phyloP scores from a whole-genome alignment of 768 basidiomycete species.

The Naganishia onofrii region DNA sequence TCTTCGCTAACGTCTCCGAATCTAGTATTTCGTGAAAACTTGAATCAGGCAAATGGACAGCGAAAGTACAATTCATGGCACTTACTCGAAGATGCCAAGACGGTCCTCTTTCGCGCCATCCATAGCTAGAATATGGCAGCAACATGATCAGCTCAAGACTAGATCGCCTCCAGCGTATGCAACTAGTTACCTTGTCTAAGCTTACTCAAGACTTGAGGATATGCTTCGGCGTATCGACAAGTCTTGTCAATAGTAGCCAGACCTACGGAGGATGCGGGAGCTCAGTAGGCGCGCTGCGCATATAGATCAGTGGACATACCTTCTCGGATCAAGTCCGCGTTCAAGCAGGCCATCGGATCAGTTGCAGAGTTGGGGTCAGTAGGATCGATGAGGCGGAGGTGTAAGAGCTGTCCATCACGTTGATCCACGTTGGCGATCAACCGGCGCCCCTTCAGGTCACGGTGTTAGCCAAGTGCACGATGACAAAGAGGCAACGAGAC shows the following conservation, averaged over 20 bases:
- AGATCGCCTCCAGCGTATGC: neutral
- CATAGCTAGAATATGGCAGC: constrained; percentile 35
- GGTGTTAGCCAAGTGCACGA: constrained; percentile 15
- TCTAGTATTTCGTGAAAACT: too few relatives aligned
- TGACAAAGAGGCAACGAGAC: constrained; percentile 6
- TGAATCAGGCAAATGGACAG: too few relatives aligned
- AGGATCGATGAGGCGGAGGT: constrained; percentile 91
- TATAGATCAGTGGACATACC: constrained; percentile 55
- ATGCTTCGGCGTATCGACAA: constrained; percentile 43
- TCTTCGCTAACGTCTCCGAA: constrained; percentile 51
- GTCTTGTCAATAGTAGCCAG: constrained; percentile 50
- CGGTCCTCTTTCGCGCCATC: constrained; percentile 51
- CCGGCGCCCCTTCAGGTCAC: constrained; percentile 66
- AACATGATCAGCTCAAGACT: neutral
- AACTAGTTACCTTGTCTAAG: constrained; percentile 45
- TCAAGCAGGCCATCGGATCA: constrained; percentile 75
- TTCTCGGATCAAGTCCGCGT: constrained; percentile 82
- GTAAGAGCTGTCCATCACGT: constrained; percentile 71
- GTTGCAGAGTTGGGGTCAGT: constrained; percentile 65
- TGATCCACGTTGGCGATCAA: constrained; percentile 94
- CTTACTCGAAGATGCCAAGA: constrained; percentile 52
- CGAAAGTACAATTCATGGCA: too few relatives aligned
- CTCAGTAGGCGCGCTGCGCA: neutral
- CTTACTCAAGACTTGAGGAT: constrained; percentile 48
- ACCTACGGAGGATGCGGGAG: constrained; percentile 31